Evolutionary conservation across 176 grass and related monocot species (phyloP).

Genomic region (Triticum monococcum): DNA sequence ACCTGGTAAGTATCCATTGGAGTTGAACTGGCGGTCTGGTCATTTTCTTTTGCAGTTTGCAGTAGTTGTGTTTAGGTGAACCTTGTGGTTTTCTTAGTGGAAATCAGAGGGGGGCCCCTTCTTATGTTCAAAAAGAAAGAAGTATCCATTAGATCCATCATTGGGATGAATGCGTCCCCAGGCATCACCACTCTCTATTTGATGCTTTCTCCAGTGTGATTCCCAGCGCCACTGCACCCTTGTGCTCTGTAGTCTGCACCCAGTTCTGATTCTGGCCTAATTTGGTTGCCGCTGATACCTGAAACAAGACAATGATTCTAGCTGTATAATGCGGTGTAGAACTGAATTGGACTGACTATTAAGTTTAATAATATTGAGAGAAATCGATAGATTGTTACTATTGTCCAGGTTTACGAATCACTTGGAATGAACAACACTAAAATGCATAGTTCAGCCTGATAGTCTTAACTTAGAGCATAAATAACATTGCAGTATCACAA

Average conservation of each 20-base stretch:
- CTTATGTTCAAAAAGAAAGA: too few species aligned
- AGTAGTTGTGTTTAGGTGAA: too few species aligned
- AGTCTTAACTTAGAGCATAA: neutral
- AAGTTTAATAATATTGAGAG: neutral
- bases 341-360: neutral
- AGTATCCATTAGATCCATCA: constrained; percentile 59
- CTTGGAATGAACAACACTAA: neutral
- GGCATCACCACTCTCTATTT: constrained; percentile 29
- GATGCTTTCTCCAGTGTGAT: constrained; percentile 30
- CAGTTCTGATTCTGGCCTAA: constrained; percentile 33
- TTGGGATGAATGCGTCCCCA: constrained; percentile 64
- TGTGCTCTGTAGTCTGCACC: constrained; percentile 18
- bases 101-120: too few species aligned
- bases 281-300: constrained; percentile 48
- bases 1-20: constrained; percentile 53
- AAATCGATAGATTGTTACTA: neutral
- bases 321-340: neutral
- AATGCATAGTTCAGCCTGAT: neutral
- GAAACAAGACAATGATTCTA: constrained; percentile 11
- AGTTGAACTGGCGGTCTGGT: too few species aligned
- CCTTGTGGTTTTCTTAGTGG: too few species aligned
- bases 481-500: neutral
- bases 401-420: neutral
- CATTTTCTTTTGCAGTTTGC: too few species aligned
- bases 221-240: constrained; percentile 51